Percentiles rank a stretch among this genome's conserved stretches.
These are phyloP conservation scores for Auriculariales sp. DNA, from an alignment of 768 basidiomycete genomes.

Conservation along the genomic window DNA sequence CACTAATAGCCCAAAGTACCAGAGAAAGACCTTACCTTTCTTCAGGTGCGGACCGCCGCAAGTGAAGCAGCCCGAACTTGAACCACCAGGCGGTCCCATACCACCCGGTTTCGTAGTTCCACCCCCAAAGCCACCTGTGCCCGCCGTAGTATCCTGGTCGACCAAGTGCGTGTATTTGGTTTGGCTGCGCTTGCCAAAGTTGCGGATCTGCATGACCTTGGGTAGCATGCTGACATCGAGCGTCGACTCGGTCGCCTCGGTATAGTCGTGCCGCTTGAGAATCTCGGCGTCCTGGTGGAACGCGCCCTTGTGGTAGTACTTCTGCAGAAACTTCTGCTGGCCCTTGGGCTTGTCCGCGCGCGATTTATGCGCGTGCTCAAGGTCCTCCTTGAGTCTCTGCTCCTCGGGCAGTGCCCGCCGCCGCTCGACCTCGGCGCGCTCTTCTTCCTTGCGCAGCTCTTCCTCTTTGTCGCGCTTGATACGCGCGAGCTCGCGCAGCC, in stretches of 20 bases:
- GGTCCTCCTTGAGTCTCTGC: slow-evolving; percentile 80
- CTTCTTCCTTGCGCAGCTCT: slow-evolving; percentile 62
- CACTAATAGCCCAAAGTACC: background rate
- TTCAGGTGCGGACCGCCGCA: slow-evolving; percentile 93
- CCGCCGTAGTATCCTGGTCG: slow-evolving; percentile 79
- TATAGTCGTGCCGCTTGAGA: slow-evolving; percentile 69
- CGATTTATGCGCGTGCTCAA: slow-evolving; percentile 68
- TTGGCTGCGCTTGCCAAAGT: slow-evolving; percentile 84
- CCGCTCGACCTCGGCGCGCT: slow-evolving; percentile 83
- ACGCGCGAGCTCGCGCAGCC: slow-evolving; percentile 81
- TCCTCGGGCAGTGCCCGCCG: slow-evolving; percentile 87
- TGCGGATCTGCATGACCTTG: slow-evolving; percentile 91
- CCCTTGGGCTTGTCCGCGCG: slow-evolving; percentile 85
- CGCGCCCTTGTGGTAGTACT: slow-evolving; percentile 93
- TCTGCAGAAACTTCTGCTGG: slow-evolving; percentile 85
- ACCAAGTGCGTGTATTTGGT: slow-evolving; percentile 94
- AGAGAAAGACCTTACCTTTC: slow-evolving; percentile 50
- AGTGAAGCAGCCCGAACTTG: slow-evolving; percentile 58
- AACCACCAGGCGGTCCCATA: slow-evolving; percentile 14
- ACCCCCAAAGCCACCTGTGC: slow-evolving; percentile 53
- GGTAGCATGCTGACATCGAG: slow-evolving; percentile 81
- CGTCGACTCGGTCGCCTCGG: slow-evolving; percentile 77
- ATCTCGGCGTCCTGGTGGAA: slow-evolving; percentile 66
- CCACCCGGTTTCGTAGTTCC: slow-evolving; percentile 25
- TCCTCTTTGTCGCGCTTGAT: slow-evolving; percentile 93